A percentile compares a stretch with the other conserved stretches of the same genome.
phyloP scores from a whole-genome alignment of 345 rosid genomes.

The Pelargonium nanum region DNA sequence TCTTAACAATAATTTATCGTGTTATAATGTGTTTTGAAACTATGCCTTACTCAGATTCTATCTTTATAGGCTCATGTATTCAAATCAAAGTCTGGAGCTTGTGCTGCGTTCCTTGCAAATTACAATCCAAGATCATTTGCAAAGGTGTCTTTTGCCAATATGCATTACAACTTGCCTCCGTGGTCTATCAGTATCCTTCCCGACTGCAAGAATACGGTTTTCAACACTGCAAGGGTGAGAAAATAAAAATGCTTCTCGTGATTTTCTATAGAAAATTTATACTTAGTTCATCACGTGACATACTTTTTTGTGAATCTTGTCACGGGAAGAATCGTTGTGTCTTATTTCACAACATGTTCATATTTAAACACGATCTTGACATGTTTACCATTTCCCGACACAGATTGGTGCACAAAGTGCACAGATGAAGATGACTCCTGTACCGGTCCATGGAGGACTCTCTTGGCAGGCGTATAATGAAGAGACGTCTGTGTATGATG shows the following conservation, averaged over 20 bases:
- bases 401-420: slow-evolving; percentile 89
- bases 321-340: too few relatives aligned
- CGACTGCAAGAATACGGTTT: slow-evolving; percentile 83
- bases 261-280: too few relatives aligned
- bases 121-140: slow-evolving; percentile 46
- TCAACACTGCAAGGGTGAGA: slow-evolving; percentile 85
- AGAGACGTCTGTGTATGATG: slow-evolving; percentile 52
- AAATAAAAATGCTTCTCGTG: not conserved
- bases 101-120: slow-evolving; percentile 92
- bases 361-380: not conserved
- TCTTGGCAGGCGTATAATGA: slow-evolving; percentile 93
- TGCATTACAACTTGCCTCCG: slow-evolving; percentile 76
- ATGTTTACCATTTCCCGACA: slow-evolving; percentile 3
- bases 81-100: slow-evolving; percentile 66
- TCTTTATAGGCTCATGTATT: slow-evolving; percentile 74
- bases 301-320: too few relatives aligned
- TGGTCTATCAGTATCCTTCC: slow-evolving; percentile 95
- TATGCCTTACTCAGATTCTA: not conserved
- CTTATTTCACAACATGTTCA: too few relatives aligned
- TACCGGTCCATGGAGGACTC: slow-evolving; percentile 71
- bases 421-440: slow-evolving; percentile 75
- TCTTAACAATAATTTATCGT: not conserved
- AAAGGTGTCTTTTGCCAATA: slow-evolving; percentile 52
- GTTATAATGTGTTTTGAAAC: not conserved
- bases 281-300: too few relatives aligned